Evolutionary conservation across 2,329 filamentous ascomycete species (phyloP).

Genomic region (Aureobasidium sp.): DNA sequence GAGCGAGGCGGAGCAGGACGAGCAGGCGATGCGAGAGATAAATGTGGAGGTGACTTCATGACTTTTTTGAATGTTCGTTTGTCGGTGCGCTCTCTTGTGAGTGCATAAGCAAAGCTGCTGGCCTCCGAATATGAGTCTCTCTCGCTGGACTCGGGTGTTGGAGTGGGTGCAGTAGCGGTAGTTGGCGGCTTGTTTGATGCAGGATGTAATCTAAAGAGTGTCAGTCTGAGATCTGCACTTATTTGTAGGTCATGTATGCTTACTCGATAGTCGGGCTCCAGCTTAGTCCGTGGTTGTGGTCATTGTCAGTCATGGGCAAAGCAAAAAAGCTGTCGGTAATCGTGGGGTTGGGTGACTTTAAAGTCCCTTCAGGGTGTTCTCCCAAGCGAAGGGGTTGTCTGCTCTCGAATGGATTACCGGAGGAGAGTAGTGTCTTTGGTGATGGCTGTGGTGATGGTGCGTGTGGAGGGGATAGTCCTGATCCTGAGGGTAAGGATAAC

Average conservation of each 20-base stretch:
- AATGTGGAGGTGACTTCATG: slow-evolving; percentile 7
- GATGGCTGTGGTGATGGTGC: slow-evolving; percentile 16
- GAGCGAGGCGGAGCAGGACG: slow-evolving; percentile 2
- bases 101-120: slow-evolving; percentile 12
- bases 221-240: not conserved
- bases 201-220: slow-evolving; percentile 3
- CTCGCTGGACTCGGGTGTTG: not conserved
- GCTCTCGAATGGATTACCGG: slow-evolving; percentile 1
- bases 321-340: not conserved
- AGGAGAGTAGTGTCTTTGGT: slow-evolving; percentile 11
- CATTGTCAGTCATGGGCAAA: not conserved
- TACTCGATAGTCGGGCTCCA: slow-evolving; percentile 2
- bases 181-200: not conserved
- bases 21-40: not conserved
- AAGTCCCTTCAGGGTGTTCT: slow-evolving; percentile 11
- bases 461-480: slow-evolving; percentile 4
- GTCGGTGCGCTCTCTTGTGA: not conserved
- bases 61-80: slow-evolving; percentile 9
- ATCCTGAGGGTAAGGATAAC: slow-evolving; percentile 1
- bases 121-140: slow-evolving; percentile 1
- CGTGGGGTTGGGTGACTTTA: not conserved
- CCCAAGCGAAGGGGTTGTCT: slow-evolving; percentile 15
- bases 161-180: not conserved
- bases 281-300: not conserved
- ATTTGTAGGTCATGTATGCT: not conserved